phyloP scores from a whole-genome alignment of 1,284 basidiomycete genomes.

The Tilletia horrida region DNA sequence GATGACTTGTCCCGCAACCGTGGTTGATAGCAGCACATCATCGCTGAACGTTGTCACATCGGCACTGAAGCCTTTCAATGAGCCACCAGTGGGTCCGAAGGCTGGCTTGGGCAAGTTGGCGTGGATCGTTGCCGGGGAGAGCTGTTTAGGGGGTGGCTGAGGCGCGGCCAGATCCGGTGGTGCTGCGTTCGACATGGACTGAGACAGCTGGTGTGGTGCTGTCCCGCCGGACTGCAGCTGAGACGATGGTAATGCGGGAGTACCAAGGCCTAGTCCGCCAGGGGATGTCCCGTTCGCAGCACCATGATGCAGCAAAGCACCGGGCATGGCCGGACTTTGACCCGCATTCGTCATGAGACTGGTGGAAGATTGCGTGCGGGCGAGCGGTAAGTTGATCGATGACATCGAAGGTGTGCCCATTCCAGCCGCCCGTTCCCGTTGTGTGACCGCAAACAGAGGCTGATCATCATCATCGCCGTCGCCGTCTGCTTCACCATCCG shows the following conservation, averaged over 20 bases:
- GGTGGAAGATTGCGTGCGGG: constrained; percentile 1
- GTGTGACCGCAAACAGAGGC: constrained; percentile 4
- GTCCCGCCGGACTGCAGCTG: not conserved
- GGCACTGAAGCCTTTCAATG: constrained; percentile 42
- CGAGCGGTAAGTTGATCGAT: not conserved
- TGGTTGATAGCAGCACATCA: constrained; percentile 81
- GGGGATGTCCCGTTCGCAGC: constrained; percentile 21
- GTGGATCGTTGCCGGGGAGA: constrained; percentile 4
- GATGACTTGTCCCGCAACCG: constrained; percentile 86
- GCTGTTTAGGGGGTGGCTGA: constrained; percentile 3
- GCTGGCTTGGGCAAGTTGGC: constrained; percentile 39
- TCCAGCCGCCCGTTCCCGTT: constrained; percentile 7
- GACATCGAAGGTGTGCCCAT: constrained; percentile 1
- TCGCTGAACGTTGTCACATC: constrained; percentile 64
- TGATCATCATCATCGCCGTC: constrained; percentile 37
- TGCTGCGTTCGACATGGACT: not conserved
- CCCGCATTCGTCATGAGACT: constrained; percentile 16
- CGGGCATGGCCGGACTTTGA: constrained; percentile 29
- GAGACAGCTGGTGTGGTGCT: too few species aligned
- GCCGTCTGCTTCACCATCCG: constrained; percentile 29
- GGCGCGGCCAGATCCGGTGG: not conserved
- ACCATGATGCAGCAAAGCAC: too few species aligned
- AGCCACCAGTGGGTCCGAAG: constrained; percentile 41
- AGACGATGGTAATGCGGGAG: not conserved
- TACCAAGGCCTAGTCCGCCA: not conserved